These are phyloP conservation scores for Osmozyma mogii DNA, from an alignment of 805 yeast species.

Conservation along the genomic window DNA sequence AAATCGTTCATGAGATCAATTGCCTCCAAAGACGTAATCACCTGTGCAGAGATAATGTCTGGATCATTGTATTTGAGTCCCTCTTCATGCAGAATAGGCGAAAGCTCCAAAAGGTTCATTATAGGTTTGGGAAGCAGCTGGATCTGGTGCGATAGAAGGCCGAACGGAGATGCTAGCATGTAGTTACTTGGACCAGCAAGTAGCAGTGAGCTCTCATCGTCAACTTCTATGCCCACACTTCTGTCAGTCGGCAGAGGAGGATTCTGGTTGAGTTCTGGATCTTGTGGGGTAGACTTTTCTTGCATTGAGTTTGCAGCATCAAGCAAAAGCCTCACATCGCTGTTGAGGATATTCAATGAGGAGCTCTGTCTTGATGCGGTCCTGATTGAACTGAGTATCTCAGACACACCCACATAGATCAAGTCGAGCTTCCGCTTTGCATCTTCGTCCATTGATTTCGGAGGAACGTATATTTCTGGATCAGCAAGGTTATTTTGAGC, in stretches of 20 bases:
- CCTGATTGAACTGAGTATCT: constrained; percentile 21
- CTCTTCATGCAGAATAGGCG: too few relatives aligned
- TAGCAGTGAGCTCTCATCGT: too few relatives aligned
- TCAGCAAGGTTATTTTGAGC: background rate
- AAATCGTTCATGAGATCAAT: constrained; percentile 47
- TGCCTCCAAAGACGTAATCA: constrained; percentile 43
- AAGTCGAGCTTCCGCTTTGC: constrained; percentile 19
- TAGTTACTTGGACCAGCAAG: too few relatives aligned
- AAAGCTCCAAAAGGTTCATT: constrained; percentile 18
- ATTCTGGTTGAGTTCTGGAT: too few relatives aligned
- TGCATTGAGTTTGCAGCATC: constrained; percentile 23
- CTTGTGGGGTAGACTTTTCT: too few relatives aligned
- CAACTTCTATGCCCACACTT: too few relatives aligned
- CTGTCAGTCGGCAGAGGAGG: too few relatives aligned
- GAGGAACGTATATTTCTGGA: background rate
- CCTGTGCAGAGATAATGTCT: constrained; percentile 46
- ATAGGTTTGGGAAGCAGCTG: constrained; percentile 29
- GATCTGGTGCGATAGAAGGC: constrained; percentile 28
- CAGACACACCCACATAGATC: constrained; percentile 28
- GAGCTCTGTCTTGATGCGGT: too few relatives aligned
- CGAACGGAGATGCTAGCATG: too few relatives aligned
- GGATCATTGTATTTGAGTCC: too few relatives aligned
- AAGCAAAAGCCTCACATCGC: constrained; percentile 18
- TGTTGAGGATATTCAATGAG: constrained; percentile 8
- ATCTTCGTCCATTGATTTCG: constrained; percentile 1